Conservation (phyloP, 2,329 filamentous ascomycete genomes). For the Colletotrichum falcatum region DNA sequence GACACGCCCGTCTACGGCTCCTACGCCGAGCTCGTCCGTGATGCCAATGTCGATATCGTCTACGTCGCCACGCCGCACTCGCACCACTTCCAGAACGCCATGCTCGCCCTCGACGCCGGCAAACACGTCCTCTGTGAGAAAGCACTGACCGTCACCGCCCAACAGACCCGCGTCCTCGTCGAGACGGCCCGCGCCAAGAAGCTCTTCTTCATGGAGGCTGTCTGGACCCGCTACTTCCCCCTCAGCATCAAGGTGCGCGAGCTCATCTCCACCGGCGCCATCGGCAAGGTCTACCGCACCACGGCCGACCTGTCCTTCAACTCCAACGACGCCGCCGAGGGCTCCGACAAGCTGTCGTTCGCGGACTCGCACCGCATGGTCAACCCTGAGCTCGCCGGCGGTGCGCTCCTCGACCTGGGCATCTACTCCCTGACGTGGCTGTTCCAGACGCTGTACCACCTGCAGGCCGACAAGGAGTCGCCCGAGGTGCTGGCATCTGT, state of each 20-base stretch:
- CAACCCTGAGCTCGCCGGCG: constrained; percentile 85
- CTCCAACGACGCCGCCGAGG: constrained; percentile 68
- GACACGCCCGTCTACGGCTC: constrained; percentile 80
- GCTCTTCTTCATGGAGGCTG: constrained; percentile 85
- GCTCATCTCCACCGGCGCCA: constrained; percentile 65
- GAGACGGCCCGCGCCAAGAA: constrained; percentile 79
- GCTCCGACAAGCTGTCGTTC: constrained; percentile 69
- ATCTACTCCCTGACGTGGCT: constrained; percentile 93
- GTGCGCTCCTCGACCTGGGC: constrained; percentile 84
- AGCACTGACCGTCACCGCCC: constrained; percentile 85
- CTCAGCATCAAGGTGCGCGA: constrained; percentile 81
- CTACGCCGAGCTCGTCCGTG: constrained; percentile 83
- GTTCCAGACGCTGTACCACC: constrained; percentile 89
- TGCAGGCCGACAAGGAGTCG: constrained; percentile 76
- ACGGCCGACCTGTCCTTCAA: constrained; percentile 71
- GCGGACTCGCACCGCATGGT: constrained; percentile 79
- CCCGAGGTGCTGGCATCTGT: constrained; percentile 78
- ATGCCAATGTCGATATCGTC: constrained; percentile 84
- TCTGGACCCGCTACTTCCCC: constrained; percentile 92
- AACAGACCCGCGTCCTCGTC: constrained; percentile 79
- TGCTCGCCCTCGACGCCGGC: constrained; percentile 84
- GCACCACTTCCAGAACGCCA: constrained; percentile 91
- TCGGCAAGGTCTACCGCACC: constrained; percentile 72
- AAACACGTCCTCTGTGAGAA: constrained; percentile 95
- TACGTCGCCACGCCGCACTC: constrained; percentile 93